Conservation (phyloP, 2,329 filamentous ascomycete genomes). For the Endoconidiophora laricicola region DNA sequence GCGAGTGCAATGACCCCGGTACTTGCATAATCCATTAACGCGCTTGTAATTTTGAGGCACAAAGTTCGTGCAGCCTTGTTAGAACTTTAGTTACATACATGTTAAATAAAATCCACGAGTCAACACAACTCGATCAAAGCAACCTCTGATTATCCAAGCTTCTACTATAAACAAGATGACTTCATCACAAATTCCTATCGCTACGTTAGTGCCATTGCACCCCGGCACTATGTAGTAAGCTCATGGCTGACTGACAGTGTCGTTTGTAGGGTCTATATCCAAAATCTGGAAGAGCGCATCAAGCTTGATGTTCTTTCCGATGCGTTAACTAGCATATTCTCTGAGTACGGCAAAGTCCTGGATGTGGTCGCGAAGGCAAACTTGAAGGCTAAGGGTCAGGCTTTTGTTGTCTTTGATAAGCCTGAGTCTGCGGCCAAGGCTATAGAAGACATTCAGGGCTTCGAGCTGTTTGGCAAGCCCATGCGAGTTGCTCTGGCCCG, state of each 20-base stretch:
- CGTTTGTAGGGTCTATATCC: slow-evolving; percentile 44
- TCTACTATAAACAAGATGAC: slow-evolving; percentile 19
- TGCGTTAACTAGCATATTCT: slow-evolving; percentile 62
- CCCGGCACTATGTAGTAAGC: slow-evolving; percentile 35
- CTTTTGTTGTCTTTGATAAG: slow-evolving; percentile 79
- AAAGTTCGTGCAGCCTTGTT: background rate
- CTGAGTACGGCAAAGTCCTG: slow-evolving; percentile 71
- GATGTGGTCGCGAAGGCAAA: slow-evolving; percentile 82
- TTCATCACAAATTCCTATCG: slow-evolving; percentile 32
- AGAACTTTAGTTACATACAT: too few relatives aligned
- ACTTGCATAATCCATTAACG: slow-evolving; percentile 1
- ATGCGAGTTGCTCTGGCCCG: slow-evolving; percentile 74
- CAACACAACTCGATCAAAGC: too few relatives aligned
- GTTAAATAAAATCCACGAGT: too few relatives aligned
- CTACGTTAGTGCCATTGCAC: slow-evolving; percentile 64
- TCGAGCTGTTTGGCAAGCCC: slow-evolving; percentile 80
- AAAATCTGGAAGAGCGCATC: slow-evolving; percentile 84
- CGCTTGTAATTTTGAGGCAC: background rate
- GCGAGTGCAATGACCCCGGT: background rate
- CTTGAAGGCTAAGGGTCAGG: slow-evolving; percentile 83
- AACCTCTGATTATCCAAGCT: background rate
- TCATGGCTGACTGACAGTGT: slow-evolving; percentile 21
- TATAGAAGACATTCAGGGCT: slow-evolving; percentile 79
- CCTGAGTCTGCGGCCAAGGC: slow-evolving; percentile 65
- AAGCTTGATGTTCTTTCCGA: slow-evolving; percentile 63